Conservation (phyloP, 1,139 yeast genomes). For the Pichia sp. region DNA sequence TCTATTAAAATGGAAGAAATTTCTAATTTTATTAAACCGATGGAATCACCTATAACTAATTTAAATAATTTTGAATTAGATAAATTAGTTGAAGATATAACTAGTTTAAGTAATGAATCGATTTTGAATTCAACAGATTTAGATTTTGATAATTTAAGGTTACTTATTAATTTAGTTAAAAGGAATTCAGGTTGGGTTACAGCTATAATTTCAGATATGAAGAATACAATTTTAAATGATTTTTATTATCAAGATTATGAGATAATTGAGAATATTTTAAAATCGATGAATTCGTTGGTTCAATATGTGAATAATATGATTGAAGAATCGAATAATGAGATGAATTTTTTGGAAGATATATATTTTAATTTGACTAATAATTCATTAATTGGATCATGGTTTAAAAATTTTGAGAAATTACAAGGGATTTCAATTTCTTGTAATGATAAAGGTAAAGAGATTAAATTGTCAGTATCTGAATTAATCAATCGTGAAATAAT, state of each 20-base stretch:
- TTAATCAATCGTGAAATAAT: conserved; percentile 28
- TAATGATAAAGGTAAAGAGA: conserved; percentile 16
- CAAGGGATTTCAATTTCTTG: conserved; percentile 32
- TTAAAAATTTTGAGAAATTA: conserved; percentile 34
- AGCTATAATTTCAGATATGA: conserved; percentile 41
- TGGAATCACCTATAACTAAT: conserved; percentile 34
- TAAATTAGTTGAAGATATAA: conserved; percentile 16
- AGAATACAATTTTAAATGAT: conserved; percentile 20
- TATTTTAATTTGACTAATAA: conserved; percentile 41
- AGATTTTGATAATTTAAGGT: conserved; percentile 23
- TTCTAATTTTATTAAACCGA: conserved; percentile 35
- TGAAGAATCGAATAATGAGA: conserved; percentile 37
- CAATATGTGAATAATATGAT: conserved; percentile 50
- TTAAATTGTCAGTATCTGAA: conserved; percentile 21
- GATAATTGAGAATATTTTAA: conserved; percentile 35
- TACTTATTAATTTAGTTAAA: conserved; percentile 31
- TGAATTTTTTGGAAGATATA: conserved; percentile 42
- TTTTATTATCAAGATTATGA: conserved; percentile 15
- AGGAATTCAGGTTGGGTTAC: conserved; percentile 48
- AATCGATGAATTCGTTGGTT: conserved; percentile 47
- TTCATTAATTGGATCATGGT: conserved; percentile 46
- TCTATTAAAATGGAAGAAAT: conserved; percentile 22
- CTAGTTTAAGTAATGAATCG: conserved; percentile 6
- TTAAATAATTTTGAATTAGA: conserved; percentile 18
- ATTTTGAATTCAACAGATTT: conserved; percentile 24